Percentiles rank a stretch among this genome's conserved stretches.
Conservation (phyloP, 176 grass and related monocot species). For the Avena eriantha region DNA sequence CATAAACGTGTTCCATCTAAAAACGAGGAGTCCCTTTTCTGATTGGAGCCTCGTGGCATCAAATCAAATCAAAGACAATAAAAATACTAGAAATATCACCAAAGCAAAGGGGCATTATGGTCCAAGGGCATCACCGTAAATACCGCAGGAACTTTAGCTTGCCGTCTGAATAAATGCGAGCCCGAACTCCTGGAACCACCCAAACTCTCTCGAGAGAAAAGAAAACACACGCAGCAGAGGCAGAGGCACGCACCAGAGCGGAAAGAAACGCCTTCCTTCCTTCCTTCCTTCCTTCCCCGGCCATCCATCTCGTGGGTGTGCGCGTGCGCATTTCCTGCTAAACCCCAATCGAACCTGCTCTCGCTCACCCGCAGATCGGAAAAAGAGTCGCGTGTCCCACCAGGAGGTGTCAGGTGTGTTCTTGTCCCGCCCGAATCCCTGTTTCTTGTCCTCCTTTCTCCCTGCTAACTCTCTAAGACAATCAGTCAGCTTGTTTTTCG, state of each 20-base stretch:
- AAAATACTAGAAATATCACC: not conserved
- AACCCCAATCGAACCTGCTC: not conserved
- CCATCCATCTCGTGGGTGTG: not conserved
- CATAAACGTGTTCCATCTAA: not conserved
- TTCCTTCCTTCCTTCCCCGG: not conserved
- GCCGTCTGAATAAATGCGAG: slow-evolving; percentile 36
- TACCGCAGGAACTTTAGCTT: not conserved
- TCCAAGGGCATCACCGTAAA: slow-evolving; percentile 37
- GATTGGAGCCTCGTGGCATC: not conserved
- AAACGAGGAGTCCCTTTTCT: not conserved
- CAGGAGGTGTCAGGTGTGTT: slow-evolving; percentile 41
- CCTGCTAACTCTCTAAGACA: not conserved
- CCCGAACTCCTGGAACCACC: slow-evolving; percentile 24
- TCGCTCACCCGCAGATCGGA: slow-evolving; percentile 5
- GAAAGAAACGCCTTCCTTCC: slow-evolving; percentile 1
- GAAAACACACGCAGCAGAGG: not conserved
- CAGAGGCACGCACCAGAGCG: not conserved
- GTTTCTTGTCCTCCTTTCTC: not conserved
- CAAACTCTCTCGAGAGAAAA: not conserved
- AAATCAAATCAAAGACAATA: not conserved
- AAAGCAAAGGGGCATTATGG: slow-evolving; percentile 19
- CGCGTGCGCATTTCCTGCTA: slow-evolving; percentile 35
- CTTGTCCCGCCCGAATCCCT: not conserved
- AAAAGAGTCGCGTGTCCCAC: not conserved
- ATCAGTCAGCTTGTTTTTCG: not conserved